Base-by-base conservation (phyloP, 2,329 filamentous ascomycete species). In the Teratosphaeria viscida region DNA sequence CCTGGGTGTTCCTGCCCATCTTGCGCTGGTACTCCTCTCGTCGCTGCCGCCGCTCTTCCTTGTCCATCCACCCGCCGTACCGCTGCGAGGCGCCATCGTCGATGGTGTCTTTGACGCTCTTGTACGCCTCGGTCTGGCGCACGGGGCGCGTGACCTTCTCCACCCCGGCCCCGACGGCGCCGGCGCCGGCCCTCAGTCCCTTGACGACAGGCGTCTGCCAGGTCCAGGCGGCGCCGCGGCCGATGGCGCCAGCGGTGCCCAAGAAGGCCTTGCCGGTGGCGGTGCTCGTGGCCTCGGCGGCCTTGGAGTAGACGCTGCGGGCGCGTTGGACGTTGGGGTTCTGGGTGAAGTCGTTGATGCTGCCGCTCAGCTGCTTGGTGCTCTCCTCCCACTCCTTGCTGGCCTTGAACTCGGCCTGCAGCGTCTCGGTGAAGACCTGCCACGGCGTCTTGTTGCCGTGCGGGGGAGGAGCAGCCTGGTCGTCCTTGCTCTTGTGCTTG, bases 311-410 rank as follows among this genome's bases (percentile, higher is more conserved):
- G 7, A 90, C 92, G 66, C 90, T 86, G 65, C 89, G 85, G 34
- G 92, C 94, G 68, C 85, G 85, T 70, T 90, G 87, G 16, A 99
- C 89, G 19, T 87, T 89, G 71, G 96, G 92, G 71, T 91, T 96
- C 77, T 97, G 92, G 35, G 87, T 87, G 71, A 99, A 94, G 69
- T 96, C 86, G 71, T 96, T 88, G 19, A 92, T 90, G 5, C 88
- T 89, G 55, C 89, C 90, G 19, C 90, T 89, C 52, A 99, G 83
- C 65, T 94, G 90, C 78, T 99, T 97, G 52, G 92, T 99, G 52
- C 90, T 95, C 72, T 99, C 94, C 71, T 99, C 96, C 94, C 94
- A 99, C 74, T 99, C 94, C 73, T 97, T 96, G 16, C 92, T 97
- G 57, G 90, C 89, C 75, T 96, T 91, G 77, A 99, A 95, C 76